Conservation (phyloP, 2,329 filamentous ascomycete species). For the Lasiodiplodia gonubiensis region DNA sequence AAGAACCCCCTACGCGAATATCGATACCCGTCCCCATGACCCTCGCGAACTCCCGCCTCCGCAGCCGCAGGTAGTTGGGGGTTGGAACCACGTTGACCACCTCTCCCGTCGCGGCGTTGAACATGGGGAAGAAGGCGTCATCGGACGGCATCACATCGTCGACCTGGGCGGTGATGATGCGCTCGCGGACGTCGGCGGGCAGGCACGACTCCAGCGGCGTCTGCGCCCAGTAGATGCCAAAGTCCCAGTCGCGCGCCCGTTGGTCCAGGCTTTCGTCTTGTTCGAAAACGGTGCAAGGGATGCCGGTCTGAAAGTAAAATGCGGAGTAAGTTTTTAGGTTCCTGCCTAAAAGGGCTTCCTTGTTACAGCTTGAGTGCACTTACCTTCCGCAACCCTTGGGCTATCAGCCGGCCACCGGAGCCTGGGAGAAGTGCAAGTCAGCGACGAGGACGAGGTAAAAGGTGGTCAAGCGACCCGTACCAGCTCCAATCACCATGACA, state of each 20-base stretch:
- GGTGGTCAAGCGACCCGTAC: not conserved
- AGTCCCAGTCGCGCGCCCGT: conserved; percentile 64
- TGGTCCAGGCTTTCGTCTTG: conserved; percentile 54
- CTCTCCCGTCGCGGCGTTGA: conserved; percentile 45
- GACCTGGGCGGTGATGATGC: conserved; percentile 57
- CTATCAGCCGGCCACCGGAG: conserved; percentile 49
- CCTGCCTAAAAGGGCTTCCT: too few relatives aligned
- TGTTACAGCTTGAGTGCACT: not conserved
- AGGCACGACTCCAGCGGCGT: conserved; percentile 38
- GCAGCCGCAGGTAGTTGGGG: conserved; percentile 42
- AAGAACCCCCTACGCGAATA: conserved; percentile 31
- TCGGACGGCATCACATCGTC: conserved; percentile 55
- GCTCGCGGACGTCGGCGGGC: conserved; percentile 58
- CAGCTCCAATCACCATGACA: conserved; percentile 28
- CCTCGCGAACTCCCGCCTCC: conserved; percentile 42
- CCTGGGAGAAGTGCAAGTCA: conserved; percentile 36
- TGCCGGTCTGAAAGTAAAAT: conserved; percentile 36
- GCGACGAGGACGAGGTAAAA: conserved; percentile 40
- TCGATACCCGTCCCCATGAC: conserved; percentile 40
- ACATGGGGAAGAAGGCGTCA: conserved; percentile 29
- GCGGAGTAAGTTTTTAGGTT: not conserved
- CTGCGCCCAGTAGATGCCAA: conserved; percentile 68
- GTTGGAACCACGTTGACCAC: conserved; percentile 36
- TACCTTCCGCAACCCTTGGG: conserved; percentile 51
- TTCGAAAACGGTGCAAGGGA: conserved; percentile 61